Evolutionary conservation across 2,329 filamentous ascomycete species (phyloP), one percentile per base, ranked within the genome.

Genomic region (Chalaropsis thielavioides): DNA sequence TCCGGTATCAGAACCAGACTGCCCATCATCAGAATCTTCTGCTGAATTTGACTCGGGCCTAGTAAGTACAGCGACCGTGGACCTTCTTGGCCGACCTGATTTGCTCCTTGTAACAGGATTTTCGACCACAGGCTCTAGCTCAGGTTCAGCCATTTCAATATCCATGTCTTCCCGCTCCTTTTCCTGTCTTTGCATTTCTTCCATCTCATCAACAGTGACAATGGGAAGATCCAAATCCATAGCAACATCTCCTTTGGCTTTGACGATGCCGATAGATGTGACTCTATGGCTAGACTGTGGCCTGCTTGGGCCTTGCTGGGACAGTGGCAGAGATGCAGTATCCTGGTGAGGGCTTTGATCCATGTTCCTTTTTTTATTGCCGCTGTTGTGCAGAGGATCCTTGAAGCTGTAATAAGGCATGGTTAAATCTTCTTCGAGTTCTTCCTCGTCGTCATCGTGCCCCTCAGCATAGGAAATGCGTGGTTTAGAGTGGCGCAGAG

Each of bases 401-500:
- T 8, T 19, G 13, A 17, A n/a, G 43, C 5, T 46, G 15, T 46
- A 19, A 46, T 46, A 46, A 46, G 41, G 40, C 40, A 22, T 44
- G 13, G 19, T 22, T 8, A n/a, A 4, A 38, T 44, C 43, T 38
- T 54, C 49, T 54, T 17, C 17, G 44, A 63, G n/a, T 3, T 43
- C 17, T n/a, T 74, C 70, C 61, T 46, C 49, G 2, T 27, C 40
- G 24, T 68, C 63, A 4, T 66, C 64, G n/a, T 66, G 66, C 43
- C 73, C 74, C 27, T 74, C 73, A 2, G 13, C 63, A 24, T 64
- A 64, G 4, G 56, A 64, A 49, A 49, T 43, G n/a, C 27, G 41
- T 0, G 72, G 70, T 68, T 69, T 75, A 8, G 73, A 70, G 24
- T 64, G 56, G 5, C 63, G 56, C 4, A 64, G 56, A 5, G 63